A percentile compares a stretch with the other conserved stretches of the same genome.
These are phyloP conservation scores for Ophiostoma sp. DNA, from an alignment of 2,329 filamentous ascomycete species.

Conservation along the genomic window DNA sequence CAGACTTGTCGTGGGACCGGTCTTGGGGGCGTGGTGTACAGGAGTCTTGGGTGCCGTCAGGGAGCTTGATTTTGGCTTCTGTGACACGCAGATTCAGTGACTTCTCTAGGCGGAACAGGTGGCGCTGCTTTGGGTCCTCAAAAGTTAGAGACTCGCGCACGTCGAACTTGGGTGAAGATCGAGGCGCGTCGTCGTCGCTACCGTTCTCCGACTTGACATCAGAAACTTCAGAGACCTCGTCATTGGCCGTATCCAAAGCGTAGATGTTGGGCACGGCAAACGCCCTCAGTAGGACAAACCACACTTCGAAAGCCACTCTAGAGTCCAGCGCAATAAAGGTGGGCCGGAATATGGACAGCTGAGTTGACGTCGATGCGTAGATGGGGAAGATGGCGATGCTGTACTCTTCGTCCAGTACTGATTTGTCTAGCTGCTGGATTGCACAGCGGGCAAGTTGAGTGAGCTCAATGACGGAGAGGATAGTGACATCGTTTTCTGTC, in stretches of 20 bases:
- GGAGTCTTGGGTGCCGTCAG: slow-evolving; percentile 26
- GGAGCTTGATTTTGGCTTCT: slow-evolving; percentile 55
- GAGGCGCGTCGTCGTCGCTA: neutral
- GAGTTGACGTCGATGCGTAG: slow-evolving; percentile 69
- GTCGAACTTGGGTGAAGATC: neutral
- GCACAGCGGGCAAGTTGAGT: slow-evolving; percentile 84
- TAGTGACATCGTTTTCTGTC: slow-evolving; percentile 73
- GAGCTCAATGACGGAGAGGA: slow-evolving; percentile 78
- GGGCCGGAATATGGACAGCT: slow-evolving; percentile 73
- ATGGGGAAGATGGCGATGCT: slow-evolving; percentile 95
- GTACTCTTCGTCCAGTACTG: slow-evolving; percentile 85
- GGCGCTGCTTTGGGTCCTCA: slow-evolving; percentile 29
- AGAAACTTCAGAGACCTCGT: slow-evolving; percentile 41
- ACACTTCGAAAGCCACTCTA: slow-evolving; percentile 89
- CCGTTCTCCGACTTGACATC: slow-evolving; percentile 38
- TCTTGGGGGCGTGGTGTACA: slow-evolving; percentile 31
- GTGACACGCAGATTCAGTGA: slow-evolving; percentile 54
- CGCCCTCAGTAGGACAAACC: slow-evolving; percentile 86
- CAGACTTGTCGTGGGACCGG: slow-evolving; percentile 16
- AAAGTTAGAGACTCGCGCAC: neutral
- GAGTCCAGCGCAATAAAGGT: slow-evolving; percentile 85
- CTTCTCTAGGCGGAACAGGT: slow-evolving; percentile 59
- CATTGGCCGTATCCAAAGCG: slow-evolving; percentile 46
- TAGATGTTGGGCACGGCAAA: slow-evolving; percentile 92
- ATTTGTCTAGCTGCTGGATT: slow-evolving; percentile 82